Evolutionary conservation across 2,329 filamentous ascomycete genomes (phyloP).

Genomic region (Aspergillus texensis): DNA sequence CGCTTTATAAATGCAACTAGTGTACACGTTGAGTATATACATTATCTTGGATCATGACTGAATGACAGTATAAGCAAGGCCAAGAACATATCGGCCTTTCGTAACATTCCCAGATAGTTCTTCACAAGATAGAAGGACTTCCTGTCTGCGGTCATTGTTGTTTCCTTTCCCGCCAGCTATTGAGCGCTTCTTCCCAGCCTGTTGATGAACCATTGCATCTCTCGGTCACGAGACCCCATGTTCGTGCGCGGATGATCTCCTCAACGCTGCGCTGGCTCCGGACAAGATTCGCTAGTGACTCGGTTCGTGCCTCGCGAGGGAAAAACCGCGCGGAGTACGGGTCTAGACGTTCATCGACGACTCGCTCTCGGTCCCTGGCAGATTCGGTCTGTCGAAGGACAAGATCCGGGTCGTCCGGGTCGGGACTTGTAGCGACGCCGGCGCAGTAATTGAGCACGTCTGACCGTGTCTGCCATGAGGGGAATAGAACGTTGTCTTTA

Average conservation of each 20-base stretch:
- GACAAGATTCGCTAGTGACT: slow-evolving; percentile 72
- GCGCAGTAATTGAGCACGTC: slow-evolving; percentile 89
- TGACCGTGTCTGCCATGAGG: slow-evolving; percentile 80
- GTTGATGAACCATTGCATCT: slow-evolving; percentile 66
- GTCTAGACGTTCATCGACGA: slow-evolving; percentile 86
- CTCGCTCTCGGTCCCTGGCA: slow-evolving; percentile 67
- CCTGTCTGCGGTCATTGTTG: slow-evolving; percentile 19
- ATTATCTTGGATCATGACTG: not conserved
- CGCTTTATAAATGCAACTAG: slow-evolving; percentile 17
- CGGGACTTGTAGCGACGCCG: slow-evolving; percentile 80
- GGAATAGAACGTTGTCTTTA: slow-evolving; percentile 77
- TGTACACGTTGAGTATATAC: slow-evolving; percentile 16
- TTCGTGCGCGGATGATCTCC: slow-evolving; percentile 77
- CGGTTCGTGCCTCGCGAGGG: slow-evolving; percentile 72
- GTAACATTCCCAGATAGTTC: not conserved
- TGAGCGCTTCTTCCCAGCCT: slow-evolving; percentile 67
- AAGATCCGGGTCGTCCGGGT: slow-evolving; percentile 82
- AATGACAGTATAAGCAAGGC: not conserved
- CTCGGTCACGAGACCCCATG: slow-evolving; percentile 77
- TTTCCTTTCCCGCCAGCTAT: slow-evolving; percentile 59
- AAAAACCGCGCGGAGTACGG: slow-evolving; percentile 88
- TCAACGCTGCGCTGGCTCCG: slow-evolving; percentile 71
- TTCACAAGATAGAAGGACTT: not conserved
- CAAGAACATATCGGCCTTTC: not conserved
- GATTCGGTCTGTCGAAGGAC: slow-evolving; percentile 70